Percentiles rank a stretch among this genome's conserved stretches.
Conservation (phyloP, 2,329 filamentous ascomycete genomes). For the Westerdykella sp. region DNA sequence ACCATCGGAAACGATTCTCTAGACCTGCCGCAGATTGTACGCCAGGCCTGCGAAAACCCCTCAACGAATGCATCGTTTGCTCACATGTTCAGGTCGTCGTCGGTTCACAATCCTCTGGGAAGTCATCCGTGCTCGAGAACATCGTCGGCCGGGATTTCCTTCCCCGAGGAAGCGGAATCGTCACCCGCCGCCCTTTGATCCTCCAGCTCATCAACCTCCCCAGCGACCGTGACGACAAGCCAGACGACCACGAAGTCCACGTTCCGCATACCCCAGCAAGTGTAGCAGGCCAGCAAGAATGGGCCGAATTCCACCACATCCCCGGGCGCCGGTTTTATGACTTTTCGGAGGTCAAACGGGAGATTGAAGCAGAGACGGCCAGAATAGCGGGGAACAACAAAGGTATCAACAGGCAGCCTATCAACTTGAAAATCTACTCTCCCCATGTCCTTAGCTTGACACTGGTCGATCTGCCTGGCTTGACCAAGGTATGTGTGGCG, state of each 20-base stretch:
- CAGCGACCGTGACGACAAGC: conserved; percentile 61
- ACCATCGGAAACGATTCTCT: conserved; percentile 98
- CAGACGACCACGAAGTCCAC: conserved; percentile 57
- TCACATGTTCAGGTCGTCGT: conserved; percentile 72
- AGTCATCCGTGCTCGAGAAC: conserved; percentile 97
- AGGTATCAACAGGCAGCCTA: conserved; percentile 94
- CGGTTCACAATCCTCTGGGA: conserved; percentile 95
- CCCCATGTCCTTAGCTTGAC: conserved; percentile 95
- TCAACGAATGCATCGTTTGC: conserved; percentile 1
- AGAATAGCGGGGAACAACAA: conserved; percentile 96
- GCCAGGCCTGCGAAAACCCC: conserved; percentile 49
- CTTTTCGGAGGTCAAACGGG: conserved; percentile 86
- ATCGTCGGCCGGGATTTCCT: conserved; percentile 97
- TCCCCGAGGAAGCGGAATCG: conserved; percentile 91
- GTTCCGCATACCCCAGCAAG: conserved; percentile 72
- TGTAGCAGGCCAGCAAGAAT: conserved; percentile 61
- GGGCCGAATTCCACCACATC: conserved; percentile 96
- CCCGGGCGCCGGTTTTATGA: conserved; percentile 84
- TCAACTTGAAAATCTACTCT: conserved; percentile 98
- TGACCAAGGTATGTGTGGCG: conserved; percentile 70
- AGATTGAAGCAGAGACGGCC: conserved; percentile 95
- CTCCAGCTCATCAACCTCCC: conserved; percentile 97
- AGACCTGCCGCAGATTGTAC: conserved; percentile 95
- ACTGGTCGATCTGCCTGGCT: conserved; percentile 86
- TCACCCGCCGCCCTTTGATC: conserved; percentile 88